Evolutionary conservation across 2,329 filamentous ascomycete species (phyloP), one percentile per base, ranked within the genome.

Genomic region (Ophioceras dolichostomum): DNA sequence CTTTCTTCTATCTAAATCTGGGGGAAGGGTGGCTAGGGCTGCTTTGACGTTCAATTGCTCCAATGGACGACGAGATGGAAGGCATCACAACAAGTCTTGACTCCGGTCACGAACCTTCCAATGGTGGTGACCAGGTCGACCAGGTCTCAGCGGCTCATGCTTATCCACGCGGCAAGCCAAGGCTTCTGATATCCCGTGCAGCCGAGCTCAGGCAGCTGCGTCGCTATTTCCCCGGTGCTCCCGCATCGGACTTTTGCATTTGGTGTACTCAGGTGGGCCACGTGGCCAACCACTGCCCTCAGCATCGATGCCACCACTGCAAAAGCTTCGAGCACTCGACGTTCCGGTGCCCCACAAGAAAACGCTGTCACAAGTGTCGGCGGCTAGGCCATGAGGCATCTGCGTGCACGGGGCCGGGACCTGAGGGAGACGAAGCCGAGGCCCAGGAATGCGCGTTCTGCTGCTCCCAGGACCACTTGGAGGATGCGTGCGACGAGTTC

Each of bases 371-470:
- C 34, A 76, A 73, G 49, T 85, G 81, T 54, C 67, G 64, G 34
- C 71, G 79, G 52, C 60, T 70, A 31, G 80, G 79, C 9, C 81
- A 86, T 48, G 46, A 49, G 46, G 54, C 1, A 46, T 57, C 7
- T 85, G 80, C 49, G 47, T 55, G 2, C 73, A 79, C 68, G 36
- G 58, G 66, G 5, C 38, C 45, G 13, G 44, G 36, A 13, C n/a
- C n/a, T n/a, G n/a, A n/a, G n/a, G n/a, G n/a, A n/a, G n/a, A n/a
- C n/a, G 67, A 66, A 43, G 64, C 64, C 13, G 73, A 78, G 39
- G 64, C 45, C 33, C 22, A 12, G 12, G 65, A 67, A 3, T 86
- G 81, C 51, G 70, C 72, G 10, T 60, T 76, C 24, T 86, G 81
- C 53, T 59, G 59, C 28, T 65, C 65, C 6, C 44, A 49, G 3